These are phyloP conservation scores for Fragaria vesca DNA, from an alignment of 306 rosid genomes.

Conservation along the genomic window DNA sequence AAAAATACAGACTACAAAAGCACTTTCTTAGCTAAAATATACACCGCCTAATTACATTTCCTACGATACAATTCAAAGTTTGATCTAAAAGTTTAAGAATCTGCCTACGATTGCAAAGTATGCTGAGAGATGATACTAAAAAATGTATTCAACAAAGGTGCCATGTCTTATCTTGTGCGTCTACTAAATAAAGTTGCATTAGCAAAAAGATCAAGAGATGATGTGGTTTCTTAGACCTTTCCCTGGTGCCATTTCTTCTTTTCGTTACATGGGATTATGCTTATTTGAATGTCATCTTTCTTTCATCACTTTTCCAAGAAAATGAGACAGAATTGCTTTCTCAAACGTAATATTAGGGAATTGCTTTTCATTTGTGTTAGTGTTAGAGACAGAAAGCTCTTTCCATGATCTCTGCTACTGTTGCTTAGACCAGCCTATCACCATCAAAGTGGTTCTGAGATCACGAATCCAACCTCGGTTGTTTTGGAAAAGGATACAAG, in stretches of 20 bases:
- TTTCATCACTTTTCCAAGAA: neutral
- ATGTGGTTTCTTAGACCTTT: no score
- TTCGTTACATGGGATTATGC: no score
- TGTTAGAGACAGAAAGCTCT: neutral
- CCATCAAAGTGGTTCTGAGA: neutral
- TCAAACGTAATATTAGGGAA: neutral
- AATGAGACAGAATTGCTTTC: conserved; percentile 3
- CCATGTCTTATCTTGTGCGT: neutral
- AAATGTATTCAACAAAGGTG: neutral
- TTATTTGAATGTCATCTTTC: neutral
- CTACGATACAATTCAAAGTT: neutral
- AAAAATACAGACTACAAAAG: no score
- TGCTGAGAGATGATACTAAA: neutral
- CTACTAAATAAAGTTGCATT: neutral
- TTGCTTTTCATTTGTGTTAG: neutral
- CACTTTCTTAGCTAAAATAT: no score
- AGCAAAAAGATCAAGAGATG: neutral
- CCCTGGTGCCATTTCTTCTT: no score
- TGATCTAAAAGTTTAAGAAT: neutral
- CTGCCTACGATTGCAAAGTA: neutral
- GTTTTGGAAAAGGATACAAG: neutral
- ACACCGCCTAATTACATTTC: no score
- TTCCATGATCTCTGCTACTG: neutral
- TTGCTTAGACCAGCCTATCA: neutral
- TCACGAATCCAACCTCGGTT: neutral